Evolutionary conservation across 2,329 filamentous ascomycete genomes (phyloP).

Genomic region (Trichothecium sympodiale): DNA sequence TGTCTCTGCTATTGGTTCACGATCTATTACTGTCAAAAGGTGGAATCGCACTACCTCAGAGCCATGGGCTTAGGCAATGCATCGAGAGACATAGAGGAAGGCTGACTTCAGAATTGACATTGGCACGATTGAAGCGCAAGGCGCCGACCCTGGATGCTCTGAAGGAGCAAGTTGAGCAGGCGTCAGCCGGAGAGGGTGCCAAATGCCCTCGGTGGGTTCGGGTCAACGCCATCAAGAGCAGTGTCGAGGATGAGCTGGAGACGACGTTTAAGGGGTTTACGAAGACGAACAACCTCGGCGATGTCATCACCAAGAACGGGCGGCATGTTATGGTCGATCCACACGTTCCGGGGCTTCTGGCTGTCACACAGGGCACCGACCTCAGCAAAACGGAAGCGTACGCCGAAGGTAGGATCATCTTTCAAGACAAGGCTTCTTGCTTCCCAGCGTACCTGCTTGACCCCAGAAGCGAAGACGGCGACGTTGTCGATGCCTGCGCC

Average conservation of each 20-base stretch:
- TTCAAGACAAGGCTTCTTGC: conserved; percentile 95
- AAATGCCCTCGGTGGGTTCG: conserved; percentile 84
- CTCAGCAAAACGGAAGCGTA: conserved; percentile 67
- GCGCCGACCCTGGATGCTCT: conserved; percentile 59
- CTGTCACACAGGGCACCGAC: conserved; percentile 60
- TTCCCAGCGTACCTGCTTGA: conserved; percentile 87
- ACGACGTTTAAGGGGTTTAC: conserved; percentile 60
- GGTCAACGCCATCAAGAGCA: conserved; percentile 68
- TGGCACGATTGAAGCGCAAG: conserved; percentile 61
- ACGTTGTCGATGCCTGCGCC: conserved; percentile 85
- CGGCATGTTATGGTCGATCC: conserved; percentile 59
- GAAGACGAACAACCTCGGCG: conserved; percentile 41
- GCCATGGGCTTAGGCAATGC: conserved; percentile 65
- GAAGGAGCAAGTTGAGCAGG: conserved; percentile 41
- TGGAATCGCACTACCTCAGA: conserved; percentile 70
- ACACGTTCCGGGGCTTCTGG: conserved; percentile 75
- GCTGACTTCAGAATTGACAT: conserved; percentile 71
- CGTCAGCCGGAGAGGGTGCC: conserved; percentile 36
- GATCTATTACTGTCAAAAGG: conserved; percentile 73
- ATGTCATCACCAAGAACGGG: conserved; percentile 33
- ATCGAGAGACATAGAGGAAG: conserved; percentile 75
- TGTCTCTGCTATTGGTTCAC: conserved; percentile 75
- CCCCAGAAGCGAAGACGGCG: conserved; percentile 52
- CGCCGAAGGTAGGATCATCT: conserved; percentile 63
- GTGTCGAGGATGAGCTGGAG: conserved; percentile 58